Base-by-base conservation (phyloP, 495 filamentous ascomycete genomes). In the Aspergillus carlsbadensis region DNA sequence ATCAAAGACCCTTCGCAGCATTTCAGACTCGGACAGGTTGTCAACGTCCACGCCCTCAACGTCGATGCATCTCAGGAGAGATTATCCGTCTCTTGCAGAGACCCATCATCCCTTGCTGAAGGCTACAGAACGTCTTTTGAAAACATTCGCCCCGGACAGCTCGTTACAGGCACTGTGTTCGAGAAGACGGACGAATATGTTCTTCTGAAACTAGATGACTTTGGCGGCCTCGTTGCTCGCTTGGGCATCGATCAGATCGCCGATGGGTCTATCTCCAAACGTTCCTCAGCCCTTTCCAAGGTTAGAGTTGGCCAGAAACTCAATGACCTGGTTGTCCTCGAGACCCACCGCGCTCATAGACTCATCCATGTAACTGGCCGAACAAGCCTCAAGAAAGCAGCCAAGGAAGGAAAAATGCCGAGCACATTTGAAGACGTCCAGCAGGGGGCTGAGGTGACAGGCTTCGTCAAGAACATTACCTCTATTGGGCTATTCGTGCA, bases 61-160 rank as follows among this genome's bases (percentile, higher is more conserved):
- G 85, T 97, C 34, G 87, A 96, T 70, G 70, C 82, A 0, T 79
- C 86, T 45, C 80, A 81, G 36, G 75, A 77, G 55, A 86, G 87
- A 61, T 83, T 98, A 62, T 84, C 86, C 40, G 89, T 98, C 40
- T 96, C 93, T 34, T 98, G 95, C 82, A 96, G 92, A 75, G 90
- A 96, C 58, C 88, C 90, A 3, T 83, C 83, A 14, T 79, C 81
- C 0, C 92, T 91, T 62, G 87, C 86, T 14, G 77, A 87, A 10
- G 83, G 85, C 36, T 90, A 93, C 63, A 85, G 90, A 64, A 78
- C 81, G 44, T 86, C 88, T 14, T 84, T 96, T 54, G 81, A 87
- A 51, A 81, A 83, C 31, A 74, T 96, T 14, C 78, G 84, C 24
- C 72, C 84, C 41, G 92, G 92, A 33, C 72, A 87, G 49, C 60